Conservation (phyloP, 2,329 filamentous ascomycete species). For the Drechslerella dactyloides region DNA sequence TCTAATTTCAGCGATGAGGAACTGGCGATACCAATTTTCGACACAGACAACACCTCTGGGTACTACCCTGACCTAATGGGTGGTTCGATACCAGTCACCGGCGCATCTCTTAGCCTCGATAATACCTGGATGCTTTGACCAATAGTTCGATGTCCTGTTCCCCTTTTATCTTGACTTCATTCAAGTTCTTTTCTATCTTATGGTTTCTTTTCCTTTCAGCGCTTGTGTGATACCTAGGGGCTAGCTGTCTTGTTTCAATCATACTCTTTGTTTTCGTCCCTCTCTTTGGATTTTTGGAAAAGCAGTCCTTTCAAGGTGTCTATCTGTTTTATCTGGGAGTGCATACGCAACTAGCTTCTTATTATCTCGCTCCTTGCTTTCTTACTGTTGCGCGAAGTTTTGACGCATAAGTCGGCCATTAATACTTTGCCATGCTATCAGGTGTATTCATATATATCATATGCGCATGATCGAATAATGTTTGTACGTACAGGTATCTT, state of each 20-base stretch:
- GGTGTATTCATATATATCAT: no score
- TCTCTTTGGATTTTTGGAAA: neutral
- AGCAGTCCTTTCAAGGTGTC: neutral
- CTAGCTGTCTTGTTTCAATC: neutral
- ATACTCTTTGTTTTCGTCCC: neutral
- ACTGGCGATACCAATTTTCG: conserved; percentile 42
- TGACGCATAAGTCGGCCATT: no score
- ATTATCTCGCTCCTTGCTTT: no score
- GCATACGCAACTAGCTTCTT: no score
- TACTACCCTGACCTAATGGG: conserved; percentile 47
- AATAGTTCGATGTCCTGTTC: conserved; percentile 35
- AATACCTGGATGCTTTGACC: conserved; percentile 37
- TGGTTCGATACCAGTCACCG: conserved; percentile 44
- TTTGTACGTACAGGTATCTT: no score
- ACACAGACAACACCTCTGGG: conserved; percentile 41
- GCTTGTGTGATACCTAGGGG: conserved; percentile 7
- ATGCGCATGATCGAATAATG: no score
- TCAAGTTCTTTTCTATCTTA: conserved; percentile 3
- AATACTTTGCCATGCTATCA: no score
- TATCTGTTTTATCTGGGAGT: no score
- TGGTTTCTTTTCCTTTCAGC: neutral
- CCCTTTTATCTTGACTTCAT: conserved; percentile 14
- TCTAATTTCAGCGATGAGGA: conserved; percentile 51
- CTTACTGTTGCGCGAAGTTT: no score
- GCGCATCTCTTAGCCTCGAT: conserved; percentile 42